Conservation (phyloP, 163 green algal species). For the Coccomyxa subellipsoidea region DNA sequence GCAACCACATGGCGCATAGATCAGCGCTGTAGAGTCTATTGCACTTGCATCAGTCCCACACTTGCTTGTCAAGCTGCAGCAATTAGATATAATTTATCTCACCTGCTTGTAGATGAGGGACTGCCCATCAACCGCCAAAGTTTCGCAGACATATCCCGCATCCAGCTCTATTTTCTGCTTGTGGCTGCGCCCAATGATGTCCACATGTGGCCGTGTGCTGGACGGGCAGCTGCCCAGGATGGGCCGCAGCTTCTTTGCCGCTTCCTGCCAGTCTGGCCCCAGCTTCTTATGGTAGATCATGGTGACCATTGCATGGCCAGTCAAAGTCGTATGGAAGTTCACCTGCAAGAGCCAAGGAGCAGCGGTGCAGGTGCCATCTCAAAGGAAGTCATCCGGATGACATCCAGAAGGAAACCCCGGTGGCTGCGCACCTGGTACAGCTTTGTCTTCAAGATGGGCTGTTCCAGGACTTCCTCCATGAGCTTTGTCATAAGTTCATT, state of each 20-base stretch:
- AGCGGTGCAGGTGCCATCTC: background rate
- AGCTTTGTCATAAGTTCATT: constrained; percentile 83
- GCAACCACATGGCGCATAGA: too few relatives aligned
- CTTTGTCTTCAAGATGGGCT: constrained; percentile 49
- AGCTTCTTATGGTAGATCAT: constrained; percentile 88
- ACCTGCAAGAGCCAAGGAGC: constrained; percentile 36
- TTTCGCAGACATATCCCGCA: constrained; percentile 63
- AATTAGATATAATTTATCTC: background rate
- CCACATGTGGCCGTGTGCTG: background rate
- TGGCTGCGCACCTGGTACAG: constrained; percentile 72
- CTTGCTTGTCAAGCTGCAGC: background rate
- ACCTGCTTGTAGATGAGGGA: constrained; percentile 24
- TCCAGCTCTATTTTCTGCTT: constrained; percentile 78
- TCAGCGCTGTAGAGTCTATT: too few relatives aligned
- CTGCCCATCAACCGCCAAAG: constrained; percentile 33
- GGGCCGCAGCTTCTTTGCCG: constrained; percentile 44
- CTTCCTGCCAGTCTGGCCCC: constrained; percentile 57
- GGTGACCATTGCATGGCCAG: constrained; percentile 78
- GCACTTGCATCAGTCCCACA: too few relatives aligned
- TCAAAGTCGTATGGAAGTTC: constrained; percentile 90
- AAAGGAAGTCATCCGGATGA: background rate
- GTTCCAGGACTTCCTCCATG: constrained; percentile 39
- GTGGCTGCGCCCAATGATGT: constrained; percentile 53
- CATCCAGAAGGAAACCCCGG: background rate
- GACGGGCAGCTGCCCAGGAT: constrained; percentile 32